These are phyloP conservation scores for Penicillium parvum DNA, from an alignment of 495 filamentous ascomycete species.

Conservation along the genomic window DNA sequence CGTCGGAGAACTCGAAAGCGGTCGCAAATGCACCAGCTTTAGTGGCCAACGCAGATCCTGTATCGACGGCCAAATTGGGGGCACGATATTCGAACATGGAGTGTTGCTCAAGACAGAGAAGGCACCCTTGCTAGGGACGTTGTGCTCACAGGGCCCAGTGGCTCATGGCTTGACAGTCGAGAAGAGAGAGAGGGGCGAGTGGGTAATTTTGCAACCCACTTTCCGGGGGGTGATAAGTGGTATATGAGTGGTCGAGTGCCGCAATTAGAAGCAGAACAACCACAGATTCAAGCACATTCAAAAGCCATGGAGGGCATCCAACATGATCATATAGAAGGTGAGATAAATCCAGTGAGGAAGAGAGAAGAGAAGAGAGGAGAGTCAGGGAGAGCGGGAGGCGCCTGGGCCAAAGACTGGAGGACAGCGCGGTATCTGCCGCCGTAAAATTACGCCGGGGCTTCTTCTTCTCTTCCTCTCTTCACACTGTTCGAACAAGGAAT, in stretches of 20 bases:
- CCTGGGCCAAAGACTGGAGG: background rate
- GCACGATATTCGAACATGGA: slow-evolving; percentile 36
- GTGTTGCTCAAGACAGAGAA: slow-evolving; percentile 8
- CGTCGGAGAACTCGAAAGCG: slow-evolving; percentile 44
- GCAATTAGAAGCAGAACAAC: slow-evolving; percentile 3
- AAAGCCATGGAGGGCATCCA: background rate
- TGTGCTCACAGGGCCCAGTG: slow-evolving; percentile 16
- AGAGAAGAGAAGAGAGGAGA: slow-evolving; percentile 2
- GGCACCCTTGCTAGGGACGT: slow-evolving; percentile 5
- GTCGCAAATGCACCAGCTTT: slow-evolving; percentile 40
- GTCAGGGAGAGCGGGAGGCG: slow-evolving; percentile 20
- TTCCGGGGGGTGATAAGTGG: slow-evolving; percentile 16
- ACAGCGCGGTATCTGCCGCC: background rate
- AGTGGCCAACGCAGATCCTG: slow-evolving; percentile 30
- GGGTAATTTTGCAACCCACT: slow-evolving; percentile 22
- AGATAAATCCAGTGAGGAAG: background rate
- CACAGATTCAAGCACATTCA: slow-evolving; percentile 1
- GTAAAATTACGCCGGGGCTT: background rate
- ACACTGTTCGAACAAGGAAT: no score
- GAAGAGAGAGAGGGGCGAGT: slow-evolving; percentile 17
- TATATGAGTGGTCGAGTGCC: slow-evolving; percentile 3
- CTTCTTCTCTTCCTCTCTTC: background rate
- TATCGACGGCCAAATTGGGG: slow-evolving; percentile 33
- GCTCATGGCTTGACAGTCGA: slow-evolving; percentile 24
- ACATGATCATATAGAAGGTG: background rate